Base-by-base conservation (phyloP, 2,329 filamentous ascomycete genomes). In the Beauveria sp. region DNA sequence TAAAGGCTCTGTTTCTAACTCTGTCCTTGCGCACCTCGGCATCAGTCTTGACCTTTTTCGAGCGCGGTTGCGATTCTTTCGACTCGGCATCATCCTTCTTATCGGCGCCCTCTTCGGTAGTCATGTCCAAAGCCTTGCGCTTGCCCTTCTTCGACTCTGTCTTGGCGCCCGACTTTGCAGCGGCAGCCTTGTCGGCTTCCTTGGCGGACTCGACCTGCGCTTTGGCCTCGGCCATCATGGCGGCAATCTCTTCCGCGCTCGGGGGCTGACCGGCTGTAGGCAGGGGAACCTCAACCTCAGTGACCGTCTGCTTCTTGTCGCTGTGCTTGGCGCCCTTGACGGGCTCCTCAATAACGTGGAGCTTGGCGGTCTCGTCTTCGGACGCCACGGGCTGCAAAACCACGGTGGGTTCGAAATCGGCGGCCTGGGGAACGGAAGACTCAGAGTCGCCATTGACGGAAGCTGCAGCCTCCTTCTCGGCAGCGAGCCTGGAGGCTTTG, bases 141-240 rank as follows among this genome's bases (percentile, higher is more conserved):
- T 92, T 92, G 70, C 76, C 75, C 70, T 83, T 84, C 72, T 79
- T 66, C 71, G 76, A 63, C 65, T 76, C 78, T 46, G 58, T 75
- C 61, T 81, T 81, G 51, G 83, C 61, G 57, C 67, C 63, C 22
- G 73, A 74, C 65, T 74, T 76, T 26, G 74, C 70, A 30, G 71
- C 72, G 20, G 68, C 69, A 5, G 70, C 65, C 9, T 76, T 72
- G 14, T 72, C 71, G 51, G 75, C 70, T 72, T 80, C 76, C 64
- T 82, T 77, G 63, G 82, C 83, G 63, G 86, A 86, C 64, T 89
- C 83, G 5, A 97, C 92, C 90, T 97, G 96, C 66, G 87, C 84
- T 76, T 88, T 91, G 37, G 94, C 94, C 69, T 91, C 86, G 30
- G 87, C 87, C 62, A 97, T 88, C 88, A 97, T 92, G 60, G 87